Percentiles rank a stretch among this genome's conserved stretches.
phyloP scores from a whole-genome alignment of 768 basidiomycete genomes.

The Tulasnella sp. region DNA sequence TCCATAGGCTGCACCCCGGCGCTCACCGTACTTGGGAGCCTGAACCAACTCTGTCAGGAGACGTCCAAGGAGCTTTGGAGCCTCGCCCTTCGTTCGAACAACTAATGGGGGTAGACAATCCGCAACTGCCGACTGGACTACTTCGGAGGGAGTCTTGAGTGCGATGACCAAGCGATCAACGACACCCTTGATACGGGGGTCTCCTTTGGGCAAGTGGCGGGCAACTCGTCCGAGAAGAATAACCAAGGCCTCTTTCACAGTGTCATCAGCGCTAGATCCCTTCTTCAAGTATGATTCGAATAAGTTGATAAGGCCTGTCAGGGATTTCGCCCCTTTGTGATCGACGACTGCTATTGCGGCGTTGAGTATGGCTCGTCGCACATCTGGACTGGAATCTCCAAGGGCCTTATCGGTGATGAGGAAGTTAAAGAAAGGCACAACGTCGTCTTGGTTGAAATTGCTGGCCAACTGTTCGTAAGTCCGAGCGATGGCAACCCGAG shows the following conservation, averaged over 20 bases:
- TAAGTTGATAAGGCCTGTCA: constrained; percentile 68
- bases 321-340: constrained; percentile 64
- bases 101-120: constrained; percentile 91
- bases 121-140: constrained; percentile 93
- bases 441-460: constrained; percentile 54
- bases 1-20: constrained; percentile 98
- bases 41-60: constrained; percentile 74
- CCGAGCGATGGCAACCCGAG: constrained; percentile 67
- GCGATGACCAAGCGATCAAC: constrained; percentile 84
- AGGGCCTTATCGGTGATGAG: constrained; percentile 81
- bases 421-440: constrained; percentile 76
- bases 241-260: constrained; percentile 90
- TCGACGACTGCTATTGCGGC: constrained; percentile 83
- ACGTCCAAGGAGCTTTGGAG: constrained; percentile 63
- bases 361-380: constrained; percentile 81
- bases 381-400: constrained; percentile 76
- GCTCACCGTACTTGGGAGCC: constrained; percentile 79
- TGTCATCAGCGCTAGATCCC: constrained; percentile 71
- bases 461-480: constrained; percentile 66
- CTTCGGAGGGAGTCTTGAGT: constrained; percentile 88
- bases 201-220: constrained; percentile 72
- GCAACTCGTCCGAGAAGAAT: constrained; percentile 93
- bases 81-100: constrained; percentile 56
- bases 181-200: constrained; percentile 72
- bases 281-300: constrained; percentile 73